Percentiles rank a stretch among this genome's conserved stretches.
phyloP scores from a whole-genome alignment of 768 basidiomycete species.

The Mycena venus region DNA sequence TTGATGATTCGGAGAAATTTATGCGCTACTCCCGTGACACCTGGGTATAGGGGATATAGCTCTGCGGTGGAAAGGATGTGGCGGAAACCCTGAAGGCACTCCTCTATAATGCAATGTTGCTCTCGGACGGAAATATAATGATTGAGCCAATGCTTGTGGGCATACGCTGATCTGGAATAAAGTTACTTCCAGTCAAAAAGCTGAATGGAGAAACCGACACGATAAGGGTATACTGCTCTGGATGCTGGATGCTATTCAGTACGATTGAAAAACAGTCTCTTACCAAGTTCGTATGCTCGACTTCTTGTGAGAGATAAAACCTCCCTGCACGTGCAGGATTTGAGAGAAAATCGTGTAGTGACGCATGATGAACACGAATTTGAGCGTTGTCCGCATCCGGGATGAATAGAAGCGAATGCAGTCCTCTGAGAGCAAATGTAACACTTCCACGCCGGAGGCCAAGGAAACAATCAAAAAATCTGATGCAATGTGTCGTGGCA shows the following conservation, averaged over 20 bases:
- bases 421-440: neutral
- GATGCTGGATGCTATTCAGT: no score
- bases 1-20: neutral
- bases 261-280: no score
- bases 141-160: neutral
- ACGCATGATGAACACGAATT: neutral
- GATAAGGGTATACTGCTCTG: no score
- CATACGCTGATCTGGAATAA: neutral
- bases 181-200: neutral
- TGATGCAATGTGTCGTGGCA: neutral
- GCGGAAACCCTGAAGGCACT: neutral
- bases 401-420: neutral
- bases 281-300: no score
- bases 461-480: neutral
- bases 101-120: neutral
- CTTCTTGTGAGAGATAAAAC: no score
- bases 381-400: neutral
- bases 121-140: neutral
- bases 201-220: neutral
- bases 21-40: neutral
- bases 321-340: neutral
- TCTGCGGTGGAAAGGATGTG: neutral
- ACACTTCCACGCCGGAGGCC: neutral
- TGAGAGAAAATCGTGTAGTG: neutral
- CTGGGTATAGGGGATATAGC: neutral